A percentile compares a stretch with the other conserved stretches of the same genome.
phyloP scores from a whole-genome alignment of 257 asterid genomes.

The Petunia axillaris region DNA sequence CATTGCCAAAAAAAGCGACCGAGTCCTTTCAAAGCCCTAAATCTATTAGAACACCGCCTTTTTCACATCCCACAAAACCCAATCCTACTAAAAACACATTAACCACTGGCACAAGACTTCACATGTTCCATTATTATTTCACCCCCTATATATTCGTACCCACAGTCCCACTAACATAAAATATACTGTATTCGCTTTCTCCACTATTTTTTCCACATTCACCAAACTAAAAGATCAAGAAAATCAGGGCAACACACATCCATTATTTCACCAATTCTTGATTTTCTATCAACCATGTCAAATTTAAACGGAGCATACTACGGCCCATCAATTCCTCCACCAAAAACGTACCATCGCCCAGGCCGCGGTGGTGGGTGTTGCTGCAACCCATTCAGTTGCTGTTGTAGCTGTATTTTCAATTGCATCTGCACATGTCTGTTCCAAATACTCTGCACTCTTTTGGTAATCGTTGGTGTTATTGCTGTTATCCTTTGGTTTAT shows the following conservation, averaged over 20 bases:
- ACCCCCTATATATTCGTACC: too few species aligned
- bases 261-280: neutral
- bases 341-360: conserved; percentile 65
- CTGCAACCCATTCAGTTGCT: conserved; percentile 79
- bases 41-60: too few species aligned
- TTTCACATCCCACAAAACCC: too few species aligned
- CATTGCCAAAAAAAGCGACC: too few species aligned
- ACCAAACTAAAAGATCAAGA: too few species aligned
- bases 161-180: too few species aligned
- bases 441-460: conserved; percentile 62
- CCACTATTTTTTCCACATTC: too few species aligned
- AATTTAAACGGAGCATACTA: conserved; percentile 83
- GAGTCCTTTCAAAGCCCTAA: too few species aligned
- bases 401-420: conserved; percentile 65
- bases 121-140: too few species aligned
- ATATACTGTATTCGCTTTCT: too few species aligned
- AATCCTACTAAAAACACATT: too few species aligned
- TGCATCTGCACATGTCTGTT: conserved; percentile 69
- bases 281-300: conserved; percentile 31
- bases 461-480: conserved; percentile 46
- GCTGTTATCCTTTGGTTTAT: conserved; percentile 56
- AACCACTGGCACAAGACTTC: too few species aligned
- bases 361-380: conserved; percentile 48
- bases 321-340: conserved; percentile 82
- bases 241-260: neutral